Evolutionary conservation across 1,139 yeast genomes (phyloP).

Genomic region (Candida gigantensis): DNA sequence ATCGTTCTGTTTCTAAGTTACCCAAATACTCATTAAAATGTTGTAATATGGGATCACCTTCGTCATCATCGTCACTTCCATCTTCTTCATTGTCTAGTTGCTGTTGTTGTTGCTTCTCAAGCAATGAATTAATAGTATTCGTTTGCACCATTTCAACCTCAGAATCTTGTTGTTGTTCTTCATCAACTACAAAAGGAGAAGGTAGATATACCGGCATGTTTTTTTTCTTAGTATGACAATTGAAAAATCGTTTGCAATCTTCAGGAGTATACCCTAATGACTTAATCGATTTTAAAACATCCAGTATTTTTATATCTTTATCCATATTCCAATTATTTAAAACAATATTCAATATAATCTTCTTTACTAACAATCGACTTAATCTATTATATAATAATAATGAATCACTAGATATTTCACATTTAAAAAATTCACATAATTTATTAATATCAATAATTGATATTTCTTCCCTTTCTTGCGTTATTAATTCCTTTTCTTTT

Average conservation of each 20-base stretch:
- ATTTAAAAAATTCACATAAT: constrained; percentile 1
- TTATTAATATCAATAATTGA: constrained; percentile 6
- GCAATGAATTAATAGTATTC: no score
- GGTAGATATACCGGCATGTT: no score
- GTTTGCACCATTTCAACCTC: no score
- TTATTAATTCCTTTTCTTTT: not conserved
- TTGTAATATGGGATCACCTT: not conserved
- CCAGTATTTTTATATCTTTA: no score
- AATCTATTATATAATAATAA: constrained; percentile 11
- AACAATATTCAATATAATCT: no score
- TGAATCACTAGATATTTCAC: constrained; percentile 7
- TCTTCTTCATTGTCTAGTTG: not conserved
- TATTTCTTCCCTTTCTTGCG: not conserved
- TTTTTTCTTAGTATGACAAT: no score
- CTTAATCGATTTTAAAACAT: no score
- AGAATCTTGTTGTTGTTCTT: no score
- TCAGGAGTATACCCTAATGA: no score
- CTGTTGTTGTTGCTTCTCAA: not conserved
- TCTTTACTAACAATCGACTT: constrained; percentile 4
- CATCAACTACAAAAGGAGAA: no score
- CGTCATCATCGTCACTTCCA: not conserved
- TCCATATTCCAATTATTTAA: no score
- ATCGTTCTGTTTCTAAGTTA: constrained; percentile 13
- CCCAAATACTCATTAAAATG: constrained; percentile 2
- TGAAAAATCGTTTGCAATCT: no score